Evolutionary conservation across 805 yeast species (phyloP), one percentile per base, ranked within the genome.

Genomic region (Cyberlindnera bimundalis): DNA sequence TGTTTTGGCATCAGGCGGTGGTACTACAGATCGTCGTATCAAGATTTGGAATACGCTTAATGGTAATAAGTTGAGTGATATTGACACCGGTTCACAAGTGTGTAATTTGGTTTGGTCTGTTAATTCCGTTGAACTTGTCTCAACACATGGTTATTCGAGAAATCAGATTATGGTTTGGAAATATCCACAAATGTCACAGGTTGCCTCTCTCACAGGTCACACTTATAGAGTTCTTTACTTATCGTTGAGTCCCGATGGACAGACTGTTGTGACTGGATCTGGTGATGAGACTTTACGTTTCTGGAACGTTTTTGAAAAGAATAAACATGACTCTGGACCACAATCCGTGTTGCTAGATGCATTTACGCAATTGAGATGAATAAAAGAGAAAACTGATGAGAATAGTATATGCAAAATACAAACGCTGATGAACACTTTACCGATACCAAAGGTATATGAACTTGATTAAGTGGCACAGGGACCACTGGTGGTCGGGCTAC

Each of bases 271-370:
- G 3, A 90, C 99, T 0, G 99, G 99, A 2, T 97, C 99, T 1
- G 99, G 98, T 5, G 99, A 93, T 64, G 99, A 93, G 62, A 93
- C 99, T 0, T 67, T 93, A 42, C 64, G 99, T 48, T 87, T 93
- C 59, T 93, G 99, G 99, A 89, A 88, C 52, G 84, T 90, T 1
- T 93, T 90, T 66, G 96, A 87, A 45, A 86, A 83, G 59, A 78
- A 73, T 44, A 80, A 76, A 52, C 66, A 67, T 36, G 81, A 77
- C 42, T 68, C 66, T 29, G 75, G 75, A 11, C 79, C 80, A 18
- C 73, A 82, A 17, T 76, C 85, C 15, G 83, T 79, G 11, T 62
- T 85, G 33, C 64, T 83, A 35, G 87, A 81, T 64, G 85, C 93
- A 1, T 84, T 84, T 50, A 79, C 76, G 72, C 88, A 81, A 56